Evolutionary conservation across 495 filamentous ascomycete species (phyloP).

Genomic region (Pyronema omphalodes): DNA sequence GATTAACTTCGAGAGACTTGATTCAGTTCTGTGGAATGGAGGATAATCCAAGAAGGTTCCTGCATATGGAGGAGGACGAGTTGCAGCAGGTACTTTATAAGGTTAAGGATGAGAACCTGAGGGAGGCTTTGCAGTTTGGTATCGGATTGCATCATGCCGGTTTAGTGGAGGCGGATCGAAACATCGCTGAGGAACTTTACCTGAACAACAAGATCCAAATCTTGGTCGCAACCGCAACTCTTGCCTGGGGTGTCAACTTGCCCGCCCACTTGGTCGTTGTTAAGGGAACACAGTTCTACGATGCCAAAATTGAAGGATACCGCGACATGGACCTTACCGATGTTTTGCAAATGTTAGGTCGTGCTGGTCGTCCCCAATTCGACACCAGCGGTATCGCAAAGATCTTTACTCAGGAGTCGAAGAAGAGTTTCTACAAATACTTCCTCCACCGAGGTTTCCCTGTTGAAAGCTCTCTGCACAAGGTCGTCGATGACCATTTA

Average conservation of each 20-base stretch:
- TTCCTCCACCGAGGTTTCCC: constrained; percentile 97
- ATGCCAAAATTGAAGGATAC: constrained; percentile 94
- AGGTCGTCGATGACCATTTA: constrained; percentile 91
- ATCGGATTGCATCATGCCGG: constrained; percentile 96
- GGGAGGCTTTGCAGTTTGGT: constrained; percentile 83
- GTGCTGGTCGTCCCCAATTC: constrained; percentile 91
- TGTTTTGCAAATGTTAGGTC: constrained; percentile 94
- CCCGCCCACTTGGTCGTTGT: constrained; percentile 94
- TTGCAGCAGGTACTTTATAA: constrained; percentile 61
- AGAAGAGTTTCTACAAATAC: constrained; percentile 99
- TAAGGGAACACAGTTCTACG: constrained; percentile 96
- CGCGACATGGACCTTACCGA: constrained; percentile 98
- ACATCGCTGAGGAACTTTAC: constrained; percentile 83
- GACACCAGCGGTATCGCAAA: constrained; percentile 86
- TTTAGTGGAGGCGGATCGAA: constrained; percentile 82
- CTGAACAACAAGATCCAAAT: constrained; percentile 97
- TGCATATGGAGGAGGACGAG: constrained; percentile 88
- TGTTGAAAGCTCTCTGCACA: constrained; percentile 89
- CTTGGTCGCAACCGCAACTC: constrained; percentile 84
- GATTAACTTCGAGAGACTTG: constrained; percentile 82
- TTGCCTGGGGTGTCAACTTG: constrained; percentile 97
- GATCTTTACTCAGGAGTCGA: constrained; percentile 92
- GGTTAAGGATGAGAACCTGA: constrained; percentile 81
- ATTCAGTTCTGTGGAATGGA: constrained; percentile 98
- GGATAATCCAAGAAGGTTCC: constrained; percentile 83